These are phyloP conservation scores for Gentiana macrophylla DNA, from an alignment of 257 asterid species.

Conservation along the genomic window DNA sequence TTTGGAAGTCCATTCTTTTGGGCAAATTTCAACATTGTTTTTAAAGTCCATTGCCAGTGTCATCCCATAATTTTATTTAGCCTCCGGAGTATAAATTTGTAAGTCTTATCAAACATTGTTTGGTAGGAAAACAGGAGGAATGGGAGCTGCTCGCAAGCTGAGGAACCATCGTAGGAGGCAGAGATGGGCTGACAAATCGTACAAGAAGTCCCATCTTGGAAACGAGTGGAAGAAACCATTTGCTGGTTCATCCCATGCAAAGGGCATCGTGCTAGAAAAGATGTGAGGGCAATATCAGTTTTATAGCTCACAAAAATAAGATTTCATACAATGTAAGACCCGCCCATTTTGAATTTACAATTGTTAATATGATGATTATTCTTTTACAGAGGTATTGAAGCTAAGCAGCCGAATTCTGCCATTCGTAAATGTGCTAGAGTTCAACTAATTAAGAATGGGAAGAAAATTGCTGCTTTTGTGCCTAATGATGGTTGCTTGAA, in stretches of 20 bases:
- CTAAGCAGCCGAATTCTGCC: constrained; percentile 85
- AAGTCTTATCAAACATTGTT: neutral
- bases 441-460: constrained; percentile 72
- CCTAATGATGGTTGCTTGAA: constrained; percentile 80
- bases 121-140: constrained; percentile 64
- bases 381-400: constrained; percentile 57
- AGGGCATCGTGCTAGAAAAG: constrained; percentile 75
- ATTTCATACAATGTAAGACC: neutral
- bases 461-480: constrained; percentile 76
- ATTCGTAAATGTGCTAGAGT: constrained; percentile 77
- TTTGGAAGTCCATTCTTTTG: too few species aligned
- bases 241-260: constrained; percentile 76
- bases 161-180: constrained; percentile 59
- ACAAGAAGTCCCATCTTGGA: constrained; percentile 71
- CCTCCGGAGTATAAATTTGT: too few species aligned
- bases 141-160: constrained; percentile 88
- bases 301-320: neutral
- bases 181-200: constrained; percentile 83
- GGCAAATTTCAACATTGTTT: too few species aligned
- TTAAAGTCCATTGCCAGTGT: too few species aligned
- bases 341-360: neutral
- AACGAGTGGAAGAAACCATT: constrained; percentile 81
- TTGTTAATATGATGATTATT: neutral
- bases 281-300: constrained; percentile 29
- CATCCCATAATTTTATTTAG: too few species aligned